Conservation (phyloP, 805 yeast genomes). For the Metschnikowia cerradonensis region DNA sequence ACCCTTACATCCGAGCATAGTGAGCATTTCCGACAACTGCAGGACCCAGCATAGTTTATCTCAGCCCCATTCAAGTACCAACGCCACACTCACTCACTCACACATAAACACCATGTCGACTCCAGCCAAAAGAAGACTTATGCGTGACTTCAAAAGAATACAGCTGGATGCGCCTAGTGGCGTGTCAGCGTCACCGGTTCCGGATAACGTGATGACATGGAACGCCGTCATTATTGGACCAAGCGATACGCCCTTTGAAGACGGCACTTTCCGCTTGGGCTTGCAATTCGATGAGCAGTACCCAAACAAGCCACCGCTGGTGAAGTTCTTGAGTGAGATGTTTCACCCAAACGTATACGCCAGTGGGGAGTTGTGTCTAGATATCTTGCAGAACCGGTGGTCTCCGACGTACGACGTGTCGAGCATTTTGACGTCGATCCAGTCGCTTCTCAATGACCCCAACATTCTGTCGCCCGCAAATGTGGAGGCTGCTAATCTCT, state of each 20-base stretch:
- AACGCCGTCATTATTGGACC: constrained; percentile 98
- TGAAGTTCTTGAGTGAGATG: constrained; percentile 88
- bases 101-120: constrained; percentile 66
- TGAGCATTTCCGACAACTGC: constrained; percentile 1
- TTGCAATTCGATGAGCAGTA: constrained; percentile 94
- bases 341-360: constrained; percentile 98
- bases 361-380: constrained; percentile 90
- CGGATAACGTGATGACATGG: constrained; percentile 97
- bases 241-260: constrained; percentile 95
- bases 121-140: constrained; percentile 96
- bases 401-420: constrained; percentile 98
- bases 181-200: constrained; percentile 92
- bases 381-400: constrained; percentile 96
- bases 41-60: neutral
- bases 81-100: neutral
- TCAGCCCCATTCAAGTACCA: neutral
- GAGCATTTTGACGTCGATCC: constrained; percentile 89
- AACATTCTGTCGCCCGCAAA: constrained; percentile 96
- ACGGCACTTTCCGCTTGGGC: constrained; percentile 86
- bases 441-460: constrained; percentile 89
- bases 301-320: constrained; percentile 95
- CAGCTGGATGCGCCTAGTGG: constrained; percentile 98
- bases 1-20: neutral
- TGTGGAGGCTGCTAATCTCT: constrained; percentile 94
- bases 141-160: constrained; percentile 97